phyloP scores from a whole-genome alignment of 345 rosid species.

The Moringa oleifera region DNA sequence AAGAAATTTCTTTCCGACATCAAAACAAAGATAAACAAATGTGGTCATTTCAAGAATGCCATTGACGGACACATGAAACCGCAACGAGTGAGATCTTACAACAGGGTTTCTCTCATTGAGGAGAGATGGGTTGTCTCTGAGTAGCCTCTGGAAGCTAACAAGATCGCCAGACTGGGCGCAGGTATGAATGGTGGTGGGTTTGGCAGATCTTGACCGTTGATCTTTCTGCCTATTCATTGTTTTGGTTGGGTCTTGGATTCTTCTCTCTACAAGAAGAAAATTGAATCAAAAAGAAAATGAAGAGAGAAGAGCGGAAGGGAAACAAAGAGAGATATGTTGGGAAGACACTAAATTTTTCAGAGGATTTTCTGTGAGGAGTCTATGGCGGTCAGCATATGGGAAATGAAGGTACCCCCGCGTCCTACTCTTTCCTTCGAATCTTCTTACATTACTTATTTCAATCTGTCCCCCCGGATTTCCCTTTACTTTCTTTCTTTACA shows the following conservation, averaged over 20 bases:
- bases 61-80: background rate
- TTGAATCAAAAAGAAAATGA: background rate
- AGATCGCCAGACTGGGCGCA: constrained; percentile 88
- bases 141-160: constrained; percentile 55
- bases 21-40: background rate
- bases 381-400: constrained; percentile 12
- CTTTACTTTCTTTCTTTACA: background rate
- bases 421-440: constrained; percentile 34
- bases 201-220: constrained; percentile 65
- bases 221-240: constrained; percentile 49
- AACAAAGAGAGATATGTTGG: background rate
- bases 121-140: constrained; percentile 62
- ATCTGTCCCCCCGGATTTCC: background rate
- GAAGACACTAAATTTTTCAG: background rate
- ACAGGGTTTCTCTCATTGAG: constrained; percentile 88
- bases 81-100: constrained; percentile 33
- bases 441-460: background rate
- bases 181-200: constrained; percentile 74
- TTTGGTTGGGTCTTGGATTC: background rate
- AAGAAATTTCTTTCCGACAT: background rate
- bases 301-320: background rate
- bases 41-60: background rate
- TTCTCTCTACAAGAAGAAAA: background rate
- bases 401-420: constrained; percentile 25
- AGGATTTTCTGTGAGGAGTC: constrained; percentile 13